These are phyloP conservation scores for Euphrasia confusa DNA, from an alignment of 257 asterid genomes.

Conservation along the genomic window DNA sequence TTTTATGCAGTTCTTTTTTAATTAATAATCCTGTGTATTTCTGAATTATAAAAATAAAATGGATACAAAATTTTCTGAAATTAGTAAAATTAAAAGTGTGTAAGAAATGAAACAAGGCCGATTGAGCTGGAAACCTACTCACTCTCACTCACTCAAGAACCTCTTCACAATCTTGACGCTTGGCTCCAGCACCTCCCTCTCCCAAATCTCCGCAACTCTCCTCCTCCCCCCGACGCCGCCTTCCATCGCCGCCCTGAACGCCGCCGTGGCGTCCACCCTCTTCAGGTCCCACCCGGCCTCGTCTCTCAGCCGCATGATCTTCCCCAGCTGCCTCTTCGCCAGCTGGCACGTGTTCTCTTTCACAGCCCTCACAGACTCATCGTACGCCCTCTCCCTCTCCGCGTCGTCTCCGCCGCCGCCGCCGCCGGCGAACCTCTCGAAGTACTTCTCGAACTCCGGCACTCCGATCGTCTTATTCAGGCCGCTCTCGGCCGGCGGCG, in stretches of 20 bases:
- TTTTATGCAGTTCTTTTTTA: too few relatives aligned
- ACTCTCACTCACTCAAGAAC: conserved; percentile 40
- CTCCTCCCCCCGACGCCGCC: conserved; percentile 30
- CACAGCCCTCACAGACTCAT: conserved; percentile 55
- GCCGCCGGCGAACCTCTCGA: conserved; percentile 13
- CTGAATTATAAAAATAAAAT: too few relatives aligned
- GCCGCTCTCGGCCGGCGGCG: conserved; percentile 36
- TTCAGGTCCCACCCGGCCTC: conserved; percentile 75
- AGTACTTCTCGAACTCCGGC: conserved; percentile 65
- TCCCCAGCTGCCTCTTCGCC: conserved; percentile 60
- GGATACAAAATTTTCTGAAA: too few relatives aligned
- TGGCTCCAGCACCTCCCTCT: conserved; percentile 59
- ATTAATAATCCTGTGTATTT: too few relatives aligned
- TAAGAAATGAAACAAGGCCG: neutral
- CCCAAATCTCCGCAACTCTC: conserved; percentile 56
- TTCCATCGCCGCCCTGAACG: conserved; percentile 40
- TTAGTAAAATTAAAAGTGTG: neutral
- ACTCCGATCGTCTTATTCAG: conserved; percentile 74
- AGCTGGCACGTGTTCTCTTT: conserved; percentile 74
- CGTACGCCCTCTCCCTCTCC: conserved; percentile 29
- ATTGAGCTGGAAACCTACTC: neutral
- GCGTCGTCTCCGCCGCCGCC: neutral
- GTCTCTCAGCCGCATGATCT: conserved; percentile 65
- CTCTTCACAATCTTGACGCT: conserved; percentile 86
- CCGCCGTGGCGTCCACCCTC: conserved; percentile 75